Evolutionary conservation across 1,139 yeast genomes (phyloP), one percentile per base, ranked within the genome.

Genomic region (Scheffersomyces insectosa): DNA sequence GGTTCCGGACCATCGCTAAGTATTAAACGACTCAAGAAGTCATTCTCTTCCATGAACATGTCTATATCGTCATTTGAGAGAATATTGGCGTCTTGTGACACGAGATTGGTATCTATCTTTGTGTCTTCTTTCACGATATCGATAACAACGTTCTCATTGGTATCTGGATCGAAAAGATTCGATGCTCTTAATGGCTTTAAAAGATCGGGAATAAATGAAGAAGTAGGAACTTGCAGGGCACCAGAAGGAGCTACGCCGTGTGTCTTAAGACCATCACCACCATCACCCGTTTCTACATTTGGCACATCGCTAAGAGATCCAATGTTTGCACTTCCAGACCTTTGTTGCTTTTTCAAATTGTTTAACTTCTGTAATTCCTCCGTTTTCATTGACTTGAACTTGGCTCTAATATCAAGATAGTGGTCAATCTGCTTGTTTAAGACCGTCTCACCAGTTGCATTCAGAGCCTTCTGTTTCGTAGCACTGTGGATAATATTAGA

Each of bases 401-500:
- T 60, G 28, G 62, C 51, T 37, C 70, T 44, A 5, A 63, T 48
- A 32, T 65, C 68, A 27, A 71, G 51, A 48, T 70, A 72, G 44
- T 62, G 61, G 35, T 60, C 54, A 31, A 74, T 69, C 52, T 73
- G 78, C 37, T 53, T 60, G 51, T 70, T 68, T 28, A 73, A 42
- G 25, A 37, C 40, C 46, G 56, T 45, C 30, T 50, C 53, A 31
- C 53, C 46, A 16, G 54, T 51, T 6, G 46, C 52, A 12, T 20
- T 16, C 8, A 28, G 37, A 42, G 47, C 32, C 9, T 42, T 39
- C 37, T 61, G 63, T 47, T 72, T 72, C 13, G 75, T 70, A 7
- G 65, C 79, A 48, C 73, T 62, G 46, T 70, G 72, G 40, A 74
- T 67, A 12, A 74, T 61, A 47, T 62, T 70, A 14, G 74, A 63